Base-by-base conservation (phyloP, 2,329 filamentous ascomycete genomes). In the Aspergillus sp. region DNA sequence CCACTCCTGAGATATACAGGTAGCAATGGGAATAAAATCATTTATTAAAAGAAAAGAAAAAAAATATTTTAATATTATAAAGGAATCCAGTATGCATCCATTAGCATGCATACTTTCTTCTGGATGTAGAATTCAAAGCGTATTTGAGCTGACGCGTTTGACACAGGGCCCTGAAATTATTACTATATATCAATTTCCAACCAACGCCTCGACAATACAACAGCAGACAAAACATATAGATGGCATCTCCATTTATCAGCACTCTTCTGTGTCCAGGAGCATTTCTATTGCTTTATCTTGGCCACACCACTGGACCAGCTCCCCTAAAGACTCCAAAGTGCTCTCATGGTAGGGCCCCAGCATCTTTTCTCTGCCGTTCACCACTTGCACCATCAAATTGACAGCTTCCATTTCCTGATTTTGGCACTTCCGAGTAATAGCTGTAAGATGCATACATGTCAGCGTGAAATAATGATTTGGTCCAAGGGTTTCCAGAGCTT, bases 401-500 rank as follows among this genome's bases (percentile, higher is more conserved):
- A 49, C 37, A 5, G 46, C 50, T 31, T 49, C 42, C 1, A 31
- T 27, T 19, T 47, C 33, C 31, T 27, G 37, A 19, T 37, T 36
- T 9, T 40, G 42, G 28, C 39, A 41, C 29, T 40, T 45, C 26
- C 39, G 39, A 9, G 46, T 35, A 4, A 46, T n/a, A 10, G 48
- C 46, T 13, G 31, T 39, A 2, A 32, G 7, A 7, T 33, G 7
- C 39, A 42, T 38, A 30, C 39, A 43, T 31, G 13, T 33, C n/a
- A 53, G 6, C 1, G 48, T 53, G 26, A 45, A 41, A 4, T 39
- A 39, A 37, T 52, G 43, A 11, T 51, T 49, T 13, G 12, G 28
- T 5, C 47, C 52, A 6, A 54, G 42, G 9, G 10, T 46, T 13
- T 36, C 7, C 28, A 45, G 40, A 33, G 43, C 44, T n/a, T 44